Conservation (phyloP, 345 rosid genomes). For the Adansonia digitata region DNA sequence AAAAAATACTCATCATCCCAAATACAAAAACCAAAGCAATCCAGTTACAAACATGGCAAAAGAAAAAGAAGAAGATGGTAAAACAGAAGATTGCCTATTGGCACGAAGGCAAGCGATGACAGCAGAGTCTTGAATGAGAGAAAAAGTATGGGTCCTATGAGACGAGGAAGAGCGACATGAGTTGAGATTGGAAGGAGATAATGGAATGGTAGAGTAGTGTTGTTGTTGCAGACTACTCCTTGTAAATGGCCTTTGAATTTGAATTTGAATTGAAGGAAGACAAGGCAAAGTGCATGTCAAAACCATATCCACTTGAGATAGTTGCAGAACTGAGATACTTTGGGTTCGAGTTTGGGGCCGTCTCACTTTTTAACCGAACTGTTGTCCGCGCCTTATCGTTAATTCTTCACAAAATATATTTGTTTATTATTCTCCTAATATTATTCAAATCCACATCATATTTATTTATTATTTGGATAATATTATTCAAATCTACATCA, state of each 20-base stretch:
- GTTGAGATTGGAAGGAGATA: background rate
- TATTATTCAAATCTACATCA: too few species aligned
- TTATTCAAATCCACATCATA: too few species aligned
- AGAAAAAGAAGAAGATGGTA: background rate
- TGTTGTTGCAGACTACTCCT: background rate
- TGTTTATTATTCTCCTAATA: too few species aligned
- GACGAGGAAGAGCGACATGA: background rate
- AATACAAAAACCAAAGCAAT: background rate
- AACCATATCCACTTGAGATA: conserved; percentile 1
- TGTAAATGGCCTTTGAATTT: background rate
- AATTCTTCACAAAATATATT: too few species aligned
- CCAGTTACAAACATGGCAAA: background rate
- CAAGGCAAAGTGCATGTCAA: background rate
- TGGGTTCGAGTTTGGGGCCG: background rate
- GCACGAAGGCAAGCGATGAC: conserved; percentile 62
- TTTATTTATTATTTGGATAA: too few species aligned
- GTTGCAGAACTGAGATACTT: background rate
- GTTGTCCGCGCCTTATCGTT: too few species aligned
- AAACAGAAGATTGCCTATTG: conserved; percentile 6
- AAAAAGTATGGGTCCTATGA: conserved; percentile 12
- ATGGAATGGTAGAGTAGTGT: background rate
- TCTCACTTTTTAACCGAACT: background rate
- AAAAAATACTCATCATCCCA: background rate
- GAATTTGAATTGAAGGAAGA: background rate
- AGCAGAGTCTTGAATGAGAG: conserved; percentile 37